Evolutionary conservation across 2,329 filamentous ascomycete genomes (phyloP).

Genomic region (Pleomassaria siparia): DNA sequence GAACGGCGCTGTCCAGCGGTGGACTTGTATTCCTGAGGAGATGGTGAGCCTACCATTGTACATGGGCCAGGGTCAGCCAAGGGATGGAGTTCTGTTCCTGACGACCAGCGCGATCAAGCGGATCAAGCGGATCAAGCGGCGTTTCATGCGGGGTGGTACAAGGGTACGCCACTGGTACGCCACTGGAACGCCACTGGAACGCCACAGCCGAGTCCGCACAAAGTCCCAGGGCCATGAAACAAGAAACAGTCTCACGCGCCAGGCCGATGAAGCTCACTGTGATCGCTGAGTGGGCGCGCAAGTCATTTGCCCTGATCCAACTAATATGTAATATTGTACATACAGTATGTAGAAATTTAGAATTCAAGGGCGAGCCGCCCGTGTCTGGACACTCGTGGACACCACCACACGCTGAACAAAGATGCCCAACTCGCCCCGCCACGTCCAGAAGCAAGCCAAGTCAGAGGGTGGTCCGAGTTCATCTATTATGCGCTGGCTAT

Average conservation of each 20-base stretch:
- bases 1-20: conserved; percentile 28
- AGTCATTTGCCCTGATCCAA: conserved; percentile 16
- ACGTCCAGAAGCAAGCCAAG: too few species aligned
- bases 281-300: conserved; percentile 21
- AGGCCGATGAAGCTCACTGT: conserved; percentile 7
- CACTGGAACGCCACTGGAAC: too few species aligned
- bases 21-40: background rate
- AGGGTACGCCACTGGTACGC: too few species aligned
- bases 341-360: too few species aligned
- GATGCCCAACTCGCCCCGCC: too few species aligned
- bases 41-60: too few species aligned
- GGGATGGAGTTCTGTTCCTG: conserved; percentile 27
- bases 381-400: too few species aligned
- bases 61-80: conserved; percentile 10
- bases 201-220: conserved; percentile 26
- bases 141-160: conserved; percentile 30
- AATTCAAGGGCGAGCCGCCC: conserved; percentile 30
- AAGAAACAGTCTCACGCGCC: conserved; percentile 18
- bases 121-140: conserved; percentile 21
- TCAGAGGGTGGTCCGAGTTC: too few species aligned
- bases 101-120: too few species aligned
- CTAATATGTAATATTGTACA: too few species aligned
- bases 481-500: too few species aligned
- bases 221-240: conserved; percentile 21
- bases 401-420: conserved; percentile 10